These are phyloP conservation scores for Ailanthus altissimus DNA, from an alignment of 345 rosid genomes.

Conservation along the genomic window DNA sequence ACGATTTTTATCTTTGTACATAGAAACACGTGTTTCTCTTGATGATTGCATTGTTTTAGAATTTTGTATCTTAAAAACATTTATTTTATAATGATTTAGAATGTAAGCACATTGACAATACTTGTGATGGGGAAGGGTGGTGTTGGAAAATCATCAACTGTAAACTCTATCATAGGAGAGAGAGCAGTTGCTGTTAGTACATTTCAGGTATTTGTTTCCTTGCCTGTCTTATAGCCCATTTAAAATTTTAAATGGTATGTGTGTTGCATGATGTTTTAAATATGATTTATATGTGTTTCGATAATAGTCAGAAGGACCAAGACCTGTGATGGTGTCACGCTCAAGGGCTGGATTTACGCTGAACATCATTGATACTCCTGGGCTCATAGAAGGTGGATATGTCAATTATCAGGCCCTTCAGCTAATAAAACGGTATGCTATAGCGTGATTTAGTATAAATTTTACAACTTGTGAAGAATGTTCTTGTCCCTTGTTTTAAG, in stretches of 20 bases:
- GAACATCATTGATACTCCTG: constrained; percentile 81
- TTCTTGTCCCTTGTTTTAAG: not conserved
- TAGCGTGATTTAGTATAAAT: not conserved
- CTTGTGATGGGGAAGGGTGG: constrained; percentile 96
- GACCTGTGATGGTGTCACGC: constrained; percentile 83
- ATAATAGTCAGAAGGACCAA: constrained; percentile 58
- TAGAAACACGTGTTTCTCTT: not conserved
- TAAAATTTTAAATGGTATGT: not conserved
- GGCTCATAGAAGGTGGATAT: constrained; percentile 85
- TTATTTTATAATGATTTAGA: constrained; percentile 34
- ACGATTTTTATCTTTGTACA: not conserved
- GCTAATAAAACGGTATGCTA: constrained; percentile 60
- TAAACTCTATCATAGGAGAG: constrained; percentile 79
- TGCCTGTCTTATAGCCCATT: not conserved
- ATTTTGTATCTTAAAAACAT: constrained; percentile 15
- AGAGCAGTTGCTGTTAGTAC: constrained; percentile 68
- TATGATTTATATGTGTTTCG: not conserved
- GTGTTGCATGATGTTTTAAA: not conserved
- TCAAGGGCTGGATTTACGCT: constrained; percentile 70
- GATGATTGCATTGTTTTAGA: not conserved
- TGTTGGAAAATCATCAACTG: constrained; percentile 85
- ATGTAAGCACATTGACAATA: constrained; percentile 63
- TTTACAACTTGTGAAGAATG: not conserved
- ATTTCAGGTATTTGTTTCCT: constrained; percentile 54
- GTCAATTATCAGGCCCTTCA: constrained; percentile 75